phyloP scores from a whole-genome alignment of 352 stramenopile genomes.

The Phytopythium aichiense region DNA sequence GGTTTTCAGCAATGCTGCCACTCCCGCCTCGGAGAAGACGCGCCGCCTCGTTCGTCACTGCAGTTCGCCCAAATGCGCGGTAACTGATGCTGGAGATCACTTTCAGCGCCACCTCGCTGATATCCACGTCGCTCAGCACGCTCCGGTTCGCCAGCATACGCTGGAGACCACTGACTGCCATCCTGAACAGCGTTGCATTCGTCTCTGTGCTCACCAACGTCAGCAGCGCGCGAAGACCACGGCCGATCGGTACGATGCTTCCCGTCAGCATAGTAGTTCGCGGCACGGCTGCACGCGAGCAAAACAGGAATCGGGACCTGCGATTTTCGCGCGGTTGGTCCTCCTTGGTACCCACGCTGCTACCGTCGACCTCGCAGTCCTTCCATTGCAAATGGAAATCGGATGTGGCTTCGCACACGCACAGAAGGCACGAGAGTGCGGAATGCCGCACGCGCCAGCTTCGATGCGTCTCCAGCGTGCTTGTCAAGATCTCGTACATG shows the following conservation, averaged over 20 bases:
- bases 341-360: not conserved
- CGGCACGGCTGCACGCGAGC: slow-evolving; percentile 27
- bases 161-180: slow-evolving; percentile 68
- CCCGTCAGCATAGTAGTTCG: slow-evolving; percentile 33
- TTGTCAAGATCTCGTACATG: slow-evolving; percentile 80
- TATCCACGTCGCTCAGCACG: slow-evolving; percentile 77
- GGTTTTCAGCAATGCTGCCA: not conserved
- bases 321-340: slow-evolving; percentile 23
- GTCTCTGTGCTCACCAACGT: slow-evolving; percentile 76
- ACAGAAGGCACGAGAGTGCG: slow-evolving; percentile 63
- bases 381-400: slow-evolving; percentile 10
- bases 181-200: slow-evolving; percentile 59
- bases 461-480: slow-evolving; percentile 60
- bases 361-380: not conserved
- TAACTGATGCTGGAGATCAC: slow-evolving; percentile 82
- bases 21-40: slow-evolving; percentile 19
- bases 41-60: slow-evolving; percentile 56
- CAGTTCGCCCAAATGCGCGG: slow-evolving; percentile 71
- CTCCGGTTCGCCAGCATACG: slow-evolving; percentile 78
- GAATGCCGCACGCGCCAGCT: slow-evolving; percentile 51
- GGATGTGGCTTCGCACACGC: slow-evolving; percentile 52
- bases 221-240: slow-evolving; percentile 56
- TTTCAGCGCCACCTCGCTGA: slow-evolving; percentile 78
- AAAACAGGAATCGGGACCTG: slow-evolving; percentile 79
- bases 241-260: slow-evolving; percentile 54